Evolutionary conservation across 1,139 yeast species (phyloP).

Genomic region (Suhomyces maxii): DNA sequence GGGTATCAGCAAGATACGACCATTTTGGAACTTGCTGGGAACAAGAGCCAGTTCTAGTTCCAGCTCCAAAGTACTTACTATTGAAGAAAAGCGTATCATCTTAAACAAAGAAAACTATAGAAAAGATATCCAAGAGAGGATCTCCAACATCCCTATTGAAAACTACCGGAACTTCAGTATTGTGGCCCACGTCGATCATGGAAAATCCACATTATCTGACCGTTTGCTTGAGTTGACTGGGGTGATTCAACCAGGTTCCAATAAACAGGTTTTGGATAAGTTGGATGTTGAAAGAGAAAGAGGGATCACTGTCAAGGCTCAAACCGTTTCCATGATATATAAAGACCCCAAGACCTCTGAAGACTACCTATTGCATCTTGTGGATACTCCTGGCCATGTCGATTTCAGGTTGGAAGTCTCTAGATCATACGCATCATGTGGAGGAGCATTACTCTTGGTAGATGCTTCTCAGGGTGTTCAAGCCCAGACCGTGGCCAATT

Average conservation of each 20-base stretch:
- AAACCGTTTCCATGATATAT: slow-evolving; percentile 92
- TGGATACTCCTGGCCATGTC: slow-evolving; percentile 98
- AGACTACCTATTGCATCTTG: slow-evolving; percentile 83
- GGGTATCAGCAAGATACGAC: neutral
- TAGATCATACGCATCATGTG: slow-evolving; percentile 92
- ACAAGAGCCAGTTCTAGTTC: neutral
- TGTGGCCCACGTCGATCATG: slow-evolving; percentile 97
- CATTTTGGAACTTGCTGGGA: too few species aligned
- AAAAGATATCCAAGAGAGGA: slow-evolving; percentile 50
- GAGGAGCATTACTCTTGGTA: slow-evolving; percentile 86
- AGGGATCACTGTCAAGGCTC: slow-evolving; percentile 96
- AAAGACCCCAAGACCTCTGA: slow-evolving; percentile 53
- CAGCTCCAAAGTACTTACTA: slow-evolving; percentile 14
- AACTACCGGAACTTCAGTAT: slow-evolving; percentile 89
- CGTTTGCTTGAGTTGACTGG: slow-evolving; percentile 84
- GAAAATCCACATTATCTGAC: slow-evolving; percentile 90
- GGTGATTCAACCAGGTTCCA: slow-evolving; percentile 76
- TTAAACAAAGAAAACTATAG: slow-evolving; percentile 35
- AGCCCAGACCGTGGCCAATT: slow-evolving; percentile 97
- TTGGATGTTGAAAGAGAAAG: slow-evolving; percentile 47
- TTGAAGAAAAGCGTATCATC: slow-evolving; percentile 30
- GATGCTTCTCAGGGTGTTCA: slow-evolving; percentile 97
- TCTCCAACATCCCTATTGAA: slow-evolving; percentile 72
- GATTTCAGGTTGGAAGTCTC: slow-evolving; percentile 94
- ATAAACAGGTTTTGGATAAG: slow-evolving; percentile 86